These are phyloP conservation scores for Penicillium sp. DNA, from an alignment of 2,329 filamentous ascomycete genomes.

Conservation along the genomic window DNA sequence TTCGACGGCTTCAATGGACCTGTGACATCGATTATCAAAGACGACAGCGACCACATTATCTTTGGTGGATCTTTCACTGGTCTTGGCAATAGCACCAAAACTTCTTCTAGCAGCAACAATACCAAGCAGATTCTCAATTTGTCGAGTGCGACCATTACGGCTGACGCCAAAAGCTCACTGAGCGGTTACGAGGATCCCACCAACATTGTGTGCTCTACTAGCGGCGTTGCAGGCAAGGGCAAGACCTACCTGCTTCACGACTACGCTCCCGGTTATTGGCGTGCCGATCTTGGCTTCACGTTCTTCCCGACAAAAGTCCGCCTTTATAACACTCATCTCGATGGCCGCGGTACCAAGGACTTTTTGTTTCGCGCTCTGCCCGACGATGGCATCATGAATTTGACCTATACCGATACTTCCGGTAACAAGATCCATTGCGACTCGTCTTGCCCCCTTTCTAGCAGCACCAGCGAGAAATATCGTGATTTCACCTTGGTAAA, in stretches of 20 bases:
- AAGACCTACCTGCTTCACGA: conserved; percentile 81
- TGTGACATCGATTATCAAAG: conserved; percentile 79
- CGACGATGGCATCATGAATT: conserved; percentile 89
- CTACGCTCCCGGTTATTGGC: conserved; percentile 74
- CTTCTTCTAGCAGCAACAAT: conserved; percentile 56
- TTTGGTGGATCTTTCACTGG: conserved; percentile 91
- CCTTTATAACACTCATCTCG: conserved; percentile 79
- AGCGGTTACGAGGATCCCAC: conserved; percentile 70
- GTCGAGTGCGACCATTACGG: conserved; percentile 69
- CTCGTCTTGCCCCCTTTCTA: conserved; percentile 77
- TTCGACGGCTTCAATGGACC: conserved; percentile 95
- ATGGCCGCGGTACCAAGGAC: conserved; percentile 81
- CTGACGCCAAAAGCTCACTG: conserved; percentile 59
- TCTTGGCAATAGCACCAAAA: conserved; percentile 70
- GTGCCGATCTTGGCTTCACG: conserved; percentile 75
- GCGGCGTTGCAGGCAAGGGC: conserved; percentile 64
- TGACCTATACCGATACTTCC: conserved; percentile 78
- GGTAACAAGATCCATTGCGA: conserved; percentile 72
- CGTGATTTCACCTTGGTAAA: conserved; percentile 95
- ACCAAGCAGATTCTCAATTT: conserved; percentile 78
- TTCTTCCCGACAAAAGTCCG: conserved; percentile 85
- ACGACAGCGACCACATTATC: conserved; percentile 77
- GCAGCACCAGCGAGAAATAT: conserved; percentile 62
- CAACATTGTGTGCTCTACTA: conserved; percentile 78
- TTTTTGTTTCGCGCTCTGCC: conserved; percentile 85